Conservation (phyloP, 768 basidiomycete genomes). For the Russula brevipes region DNA sequence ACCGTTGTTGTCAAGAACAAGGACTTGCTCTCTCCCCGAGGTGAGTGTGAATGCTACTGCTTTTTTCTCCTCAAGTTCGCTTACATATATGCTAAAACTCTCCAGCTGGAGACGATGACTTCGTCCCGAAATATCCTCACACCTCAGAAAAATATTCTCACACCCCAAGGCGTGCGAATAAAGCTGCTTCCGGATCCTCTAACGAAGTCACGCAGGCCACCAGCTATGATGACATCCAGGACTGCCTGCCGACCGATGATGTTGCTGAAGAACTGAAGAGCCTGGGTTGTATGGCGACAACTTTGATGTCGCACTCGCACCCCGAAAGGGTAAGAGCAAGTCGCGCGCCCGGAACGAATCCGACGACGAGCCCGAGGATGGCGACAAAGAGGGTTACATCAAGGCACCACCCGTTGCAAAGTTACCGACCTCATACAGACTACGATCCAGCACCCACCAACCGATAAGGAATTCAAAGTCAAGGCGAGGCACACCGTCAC, state of each 20-base stretch:
- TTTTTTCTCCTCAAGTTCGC: background rate
- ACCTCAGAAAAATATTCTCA: background rate
- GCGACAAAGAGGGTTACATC: background rate
- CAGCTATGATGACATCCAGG: constrained; percentile 13
- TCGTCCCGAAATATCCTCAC: background rate
- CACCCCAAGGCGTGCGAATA: background rate
- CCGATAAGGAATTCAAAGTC: constrained; percentile 21
- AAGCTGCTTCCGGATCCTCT: background rate
- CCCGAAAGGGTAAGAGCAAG: constrained; percentile 8
- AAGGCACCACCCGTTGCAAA: background rate
- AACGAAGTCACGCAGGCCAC: constrained; percentile 5
- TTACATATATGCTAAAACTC: background rate
- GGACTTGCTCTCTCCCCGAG: background rate
- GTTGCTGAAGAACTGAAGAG: constrained; percentile 11
- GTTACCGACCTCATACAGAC: background rate
- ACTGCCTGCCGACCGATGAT: constrained; percentile 9
- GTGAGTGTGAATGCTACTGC: too few relatives aligned
- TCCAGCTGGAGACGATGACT: background rate
- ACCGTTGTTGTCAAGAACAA: background rate
- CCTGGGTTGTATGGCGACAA: constrained; percentile 16
- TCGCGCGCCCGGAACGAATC: constrained; percentile 18
- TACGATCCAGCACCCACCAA: constrained; percentile 15
- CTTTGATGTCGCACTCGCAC: background rate
- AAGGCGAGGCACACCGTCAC: constrained; percentile 14
- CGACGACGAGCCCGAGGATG: constrained; percentile 9